These are phyloP conservation scores for Cylindrodendrum hubeiense DNA, from an alignment of 2,329 filamentous ascomycete genomes.

Conservation along the genomic window DNA sequence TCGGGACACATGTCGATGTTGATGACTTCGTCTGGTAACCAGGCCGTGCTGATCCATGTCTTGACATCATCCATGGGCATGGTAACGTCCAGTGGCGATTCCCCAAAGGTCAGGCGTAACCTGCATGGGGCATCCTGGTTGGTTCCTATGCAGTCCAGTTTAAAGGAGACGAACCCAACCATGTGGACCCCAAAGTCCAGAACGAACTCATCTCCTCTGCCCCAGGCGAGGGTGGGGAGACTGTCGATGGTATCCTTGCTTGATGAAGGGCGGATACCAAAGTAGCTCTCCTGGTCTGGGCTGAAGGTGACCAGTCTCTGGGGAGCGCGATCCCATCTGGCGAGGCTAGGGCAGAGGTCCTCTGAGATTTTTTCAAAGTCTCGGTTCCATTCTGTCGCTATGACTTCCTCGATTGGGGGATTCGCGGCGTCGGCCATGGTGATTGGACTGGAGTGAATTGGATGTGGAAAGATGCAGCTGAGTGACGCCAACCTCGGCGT, in stretches of 20 bases:
- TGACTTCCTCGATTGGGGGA: constrained; percentile 2
- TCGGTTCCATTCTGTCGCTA: constrained; percentile 24
- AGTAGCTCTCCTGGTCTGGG: constrained; percentile 19
- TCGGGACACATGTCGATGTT: constrained; percentile 51
- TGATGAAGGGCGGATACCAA: constrained; percentile 16
- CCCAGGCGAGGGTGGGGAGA: constrained; percentile 22
- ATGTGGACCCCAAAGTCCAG: constrained; percentile 32
- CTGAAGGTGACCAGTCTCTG: constrained; percentile 24
- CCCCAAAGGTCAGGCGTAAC: constrained; percentile 51
- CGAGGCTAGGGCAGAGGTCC: constrained; percentile 18
- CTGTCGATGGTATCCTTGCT: constrained; percentile 10
- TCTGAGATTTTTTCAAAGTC: constrained; percentile 25
- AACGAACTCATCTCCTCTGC: constrained; percentile 27
- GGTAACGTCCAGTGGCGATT: constrained; percentile 52
- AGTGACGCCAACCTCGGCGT: neutral
- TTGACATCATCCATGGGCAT: constrained; percentile 48
- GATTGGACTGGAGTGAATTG: neutral
- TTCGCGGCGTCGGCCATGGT: constrained; percentile 9
- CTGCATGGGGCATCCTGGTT: constrained; percentile 52
- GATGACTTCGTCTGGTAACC: constrained; percentile 52
- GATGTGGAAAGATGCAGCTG: neutral
- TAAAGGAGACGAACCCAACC: constrained; percentile 26
- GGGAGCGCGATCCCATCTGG: constrained; percentile 20
- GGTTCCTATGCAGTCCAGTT: constrained; percentile 14
- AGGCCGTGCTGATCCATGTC: constrained; percentile 54